Conservation (phyloP, 2,329 filamentous ascomycete genomes). For the Aaosphaeria arxii region DNA sequence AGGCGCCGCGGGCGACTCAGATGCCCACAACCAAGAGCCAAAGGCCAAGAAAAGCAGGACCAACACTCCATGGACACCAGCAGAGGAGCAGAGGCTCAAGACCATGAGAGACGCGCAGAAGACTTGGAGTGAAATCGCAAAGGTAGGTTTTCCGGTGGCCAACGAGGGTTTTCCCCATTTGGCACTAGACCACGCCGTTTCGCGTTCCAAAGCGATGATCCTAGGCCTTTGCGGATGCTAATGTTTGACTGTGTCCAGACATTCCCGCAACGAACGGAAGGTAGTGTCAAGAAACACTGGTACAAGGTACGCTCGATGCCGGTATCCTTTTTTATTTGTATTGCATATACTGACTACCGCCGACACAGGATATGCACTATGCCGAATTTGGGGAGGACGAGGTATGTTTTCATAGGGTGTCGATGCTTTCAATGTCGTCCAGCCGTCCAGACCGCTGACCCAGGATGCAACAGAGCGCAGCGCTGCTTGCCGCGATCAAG, state of each 20-base stretch:
- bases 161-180: too few relatives aligned
- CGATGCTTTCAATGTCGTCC: neutral
- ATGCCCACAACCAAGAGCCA: conserved; percentile 25
- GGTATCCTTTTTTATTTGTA: conserved; percentile 7
- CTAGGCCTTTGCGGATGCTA: conserved; percentile 2
- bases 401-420: conserved; percentile 50
- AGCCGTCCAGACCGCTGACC: conserved; percentile 16
- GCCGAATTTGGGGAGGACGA: conserved; percentile 98
- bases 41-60: conserved; percentile 86
- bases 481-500: conserved; percentile 89
- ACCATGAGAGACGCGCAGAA: conserved; percentile 89
- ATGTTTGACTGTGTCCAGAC: conserved; percentile 53
- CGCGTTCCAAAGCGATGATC: too few relatives aligned
- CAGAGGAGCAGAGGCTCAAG: conserved; percentile 89
- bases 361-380: conserved; percentile 89
- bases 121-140: conserved; percentile 97
- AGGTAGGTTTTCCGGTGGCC: conserved; percentile 54
- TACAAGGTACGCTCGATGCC: conserved; percentile 71
- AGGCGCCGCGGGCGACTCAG: conserved; percentile 17
- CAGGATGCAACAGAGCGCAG: conserved; percentile 59
- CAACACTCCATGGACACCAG: conserved; percentile 98
- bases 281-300: conserved; percentile 99
- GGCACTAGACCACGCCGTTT: too few relatives aligned
- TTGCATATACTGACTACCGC: conserved; percentile 18
- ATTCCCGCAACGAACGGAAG: conserved; percentile 90